Percentiles rank a stretch among this genome's conserved stretches.
Conservation (phyloP, 1,284 basidiomycete species). For the Meripilus lineatus region DNA sequence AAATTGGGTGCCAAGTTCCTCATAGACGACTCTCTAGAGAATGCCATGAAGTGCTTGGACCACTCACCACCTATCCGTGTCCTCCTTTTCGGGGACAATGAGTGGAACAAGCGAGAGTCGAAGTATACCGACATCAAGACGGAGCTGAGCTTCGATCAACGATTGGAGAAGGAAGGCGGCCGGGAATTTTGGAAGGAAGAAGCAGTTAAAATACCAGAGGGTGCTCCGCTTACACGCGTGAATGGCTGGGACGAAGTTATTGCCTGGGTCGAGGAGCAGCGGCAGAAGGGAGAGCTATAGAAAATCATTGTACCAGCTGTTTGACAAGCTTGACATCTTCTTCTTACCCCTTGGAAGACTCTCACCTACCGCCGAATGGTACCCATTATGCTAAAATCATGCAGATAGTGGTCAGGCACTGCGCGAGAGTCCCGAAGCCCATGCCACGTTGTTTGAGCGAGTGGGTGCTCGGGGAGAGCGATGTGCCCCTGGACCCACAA, state of each 20-base stretch:
- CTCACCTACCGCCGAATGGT: too few species aligned
- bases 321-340: too few species aligned
- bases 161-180: constrained; percentile 43
- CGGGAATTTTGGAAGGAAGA: constrained; percentile 55
- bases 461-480: too few species aligned
- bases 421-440: too few species aligned
- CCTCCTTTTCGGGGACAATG: constrained; percentile 74
- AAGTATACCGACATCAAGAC: constrained; percentile 41
- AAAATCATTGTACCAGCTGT: too few species aligned
- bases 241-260: constrained; percentile 56
- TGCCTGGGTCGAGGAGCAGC: constrained; percentile 37
- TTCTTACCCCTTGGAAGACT: too few species aligned
- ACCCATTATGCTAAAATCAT: too few species aligned
- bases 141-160: constrained; percentile 54
- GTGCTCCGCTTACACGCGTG: constrained; percentile 41
- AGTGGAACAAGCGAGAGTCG: constrained; percentile 63
- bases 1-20: constrained; percentile 59
- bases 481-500: too few species aligned
- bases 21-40: constrained; percentile 79
- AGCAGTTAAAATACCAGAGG: constrained; percentile 44
- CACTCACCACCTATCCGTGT: constrained; percentile 42
- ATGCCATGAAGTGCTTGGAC: constrained; percentile 56
- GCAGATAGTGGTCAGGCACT: too few species aligned
- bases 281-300: constrained; percentile 25
- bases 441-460: too few species aligned